Base-by-base conservation (phyloP, 2,329 filamentous ascomycete genomes). In the Hymenoscyphus infarciens region DNA sequence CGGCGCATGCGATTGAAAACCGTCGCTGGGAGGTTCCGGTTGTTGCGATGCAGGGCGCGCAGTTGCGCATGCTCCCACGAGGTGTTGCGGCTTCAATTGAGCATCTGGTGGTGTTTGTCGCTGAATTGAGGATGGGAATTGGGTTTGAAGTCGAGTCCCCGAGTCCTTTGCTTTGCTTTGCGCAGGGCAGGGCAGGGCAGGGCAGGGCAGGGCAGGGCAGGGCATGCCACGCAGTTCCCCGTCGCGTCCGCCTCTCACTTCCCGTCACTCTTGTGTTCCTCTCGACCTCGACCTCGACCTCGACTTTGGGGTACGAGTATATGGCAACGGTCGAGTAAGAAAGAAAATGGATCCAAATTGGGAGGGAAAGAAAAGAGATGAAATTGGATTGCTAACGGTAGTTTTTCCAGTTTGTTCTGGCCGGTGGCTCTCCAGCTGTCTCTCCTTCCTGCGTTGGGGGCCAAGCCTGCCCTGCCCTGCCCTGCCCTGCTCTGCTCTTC, bases 1-100 rank as follows among this genome's bases (percentile, higher is more conserved):
- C 49, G 52, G 52, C 59, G 59, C 59, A 61, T 61, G 52, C 49
- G 55, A 61, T 61, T 56, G 22, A 61, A 19, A 49, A 5, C 33
- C 5, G 45, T 54, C 35, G 16, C 10, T 53, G 35, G 29, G 15
- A n/a, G 19, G 25, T 39, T 35, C 22, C 5, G 31, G 42, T 31
- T 16, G 6, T 8, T 54, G 45, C 45, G 57, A 54, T 27, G 29
- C 15, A 7, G 29, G 13, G 31, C 19, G 25, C 27, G 31, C 13
- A 54, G 29, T 31, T n/a, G 22, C 25, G 29, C 25, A 53, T 53
- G 42, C 16, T 33, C 42, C 15, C 29, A 19, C 22, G 11, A 25
- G 45, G 27, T 25, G n/a, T 45, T 42, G 57, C 42, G 29, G 29
- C 42, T 60, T 60, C 57, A 60, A 60, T 60, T 53, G 57, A 29